Percentiles rank a stretch among this genome's conserved stretches.
These are phyloP conservation scores for Ustulina deusta DNA, from an alignment of 2,329 filamentous ascomycete genomes.

Conservation along the genomic window DNA sequence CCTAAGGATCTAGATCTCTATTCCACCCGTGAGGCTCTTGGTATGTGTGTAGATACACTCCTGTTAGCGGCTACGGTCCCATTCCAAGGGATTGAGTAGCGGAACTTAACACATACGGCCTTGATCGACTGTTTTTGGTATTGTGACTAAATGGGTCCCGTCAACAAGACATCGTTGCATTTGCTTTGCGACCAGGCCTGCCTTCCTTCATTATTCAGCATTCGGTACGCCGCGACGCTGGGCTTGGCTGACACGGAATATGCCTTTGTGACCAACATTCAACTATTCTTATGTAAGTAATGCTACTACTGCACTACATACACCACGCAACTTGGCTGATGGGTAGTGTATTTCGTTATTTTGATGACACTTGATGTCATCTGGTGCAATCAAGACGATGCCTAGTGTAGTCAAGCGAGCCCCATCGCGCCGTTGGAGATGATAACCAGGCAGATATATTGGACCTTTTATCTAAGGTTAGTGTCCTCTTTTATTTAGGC, in stretches of 20 bases:
- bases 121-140: neutral
- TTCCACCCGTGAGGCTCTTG: slow-evolving; percentile 6
- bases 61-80: neutral
- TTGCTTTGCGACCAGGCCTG: neutral
- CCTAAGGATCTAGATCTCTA: neutral
- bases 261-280: slow-evolving; percentile 3
- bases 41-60: neutral
- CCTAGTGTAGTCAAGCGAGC: slow-evolving; percentile 10
- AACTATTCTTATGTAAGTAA: slow-evolving; percentile 2
- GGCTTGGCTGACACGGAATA: slow-evolving; percentile 9
- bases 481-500: slow-evolving; percentile 8
- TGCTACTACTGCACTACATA: neutral
- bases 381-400: slow-evolving; percentile 19
- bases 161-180: neutral
- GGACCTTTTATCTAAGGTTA: slow-evolving; percentile 4
- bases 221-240: neutral
- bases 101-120: neutral
- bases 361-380: slow-evolving; percentile 36
- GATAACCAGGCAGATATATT: too few relatives aligned
- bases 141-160: neutral
- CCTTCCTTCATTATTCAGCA: neutral
- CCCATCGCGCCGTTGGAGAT: slow-evolving; percentile 6
- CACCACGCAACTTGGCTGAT: too few relatives aligned
- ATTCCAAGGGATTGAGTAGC: neutral
- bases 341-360: slow-evolving; percentile 23